These are phyloP conservation scores for Saturnispora diversa DNA, from an alignment of 805 yeast species.

Conservation along the genomic window DNA sequence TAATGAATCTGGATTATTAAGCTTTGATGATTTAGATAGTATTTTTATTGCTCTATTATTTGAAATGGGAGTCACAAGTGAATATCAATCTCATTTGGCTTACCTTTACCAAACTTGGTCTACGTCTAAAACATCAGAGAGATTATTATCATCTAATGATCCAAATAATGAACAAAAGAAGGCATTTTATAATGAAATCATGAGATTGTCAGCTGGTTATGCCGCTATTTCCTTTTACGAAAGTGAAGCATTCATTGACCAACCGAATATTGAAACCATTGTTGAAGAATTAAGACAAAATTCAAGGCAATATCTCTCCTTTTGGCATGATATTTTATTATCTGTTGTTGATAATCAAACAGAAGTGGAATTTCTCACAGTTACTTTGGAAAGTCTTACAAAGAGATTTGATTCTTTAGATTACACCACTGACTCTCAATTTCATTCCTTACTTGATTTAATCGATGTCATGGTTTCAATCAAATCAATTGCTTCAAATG, in stretches of 20 bases:
- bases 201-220: constrained; percentile 47
- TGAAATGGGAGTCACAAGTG: constrained; percentile 39
- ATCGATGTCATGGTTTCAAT: constrained; percentile 50
- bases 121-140: constrained; percentile 33
- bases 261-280: constrained; percentile 28
- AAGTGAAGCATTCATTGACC: constrained; percentile 50
- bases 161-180: constrained; percentile 31
- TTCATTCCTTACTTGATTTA: constrained; percentile 45
- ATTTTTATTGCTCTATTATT: constrained; percentile 48
- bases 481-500: constrained; percentile 52
- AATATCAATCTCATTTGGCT: constrained; percentile 31
- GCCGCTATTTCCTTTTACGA: constrained; percentile 63
- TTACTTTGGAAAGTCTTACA: constrained; percentile 41
- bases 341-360: constrained; percentile 62
- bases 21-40: constrained; percentile 37
- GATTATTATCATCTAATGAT: constrained; percentile 37
- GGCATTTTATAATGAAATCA: constrained; percentile 39
- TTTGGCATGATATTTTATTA: constrained; percentile 47
- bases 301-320: constrained; percentile 30
- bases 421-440: constrained; percentile 40
- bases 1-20: constrained; percentile 16
- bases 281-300: constrained; percentile 24
- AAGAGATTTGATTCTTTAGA: constrained; percentile 32
- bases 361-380: constrained; percentile 49
- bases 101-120: constrained; percentile 42